phyloP scores from a whole-genome alignment of 345 rosid species.

The Populus alba region DNA sequence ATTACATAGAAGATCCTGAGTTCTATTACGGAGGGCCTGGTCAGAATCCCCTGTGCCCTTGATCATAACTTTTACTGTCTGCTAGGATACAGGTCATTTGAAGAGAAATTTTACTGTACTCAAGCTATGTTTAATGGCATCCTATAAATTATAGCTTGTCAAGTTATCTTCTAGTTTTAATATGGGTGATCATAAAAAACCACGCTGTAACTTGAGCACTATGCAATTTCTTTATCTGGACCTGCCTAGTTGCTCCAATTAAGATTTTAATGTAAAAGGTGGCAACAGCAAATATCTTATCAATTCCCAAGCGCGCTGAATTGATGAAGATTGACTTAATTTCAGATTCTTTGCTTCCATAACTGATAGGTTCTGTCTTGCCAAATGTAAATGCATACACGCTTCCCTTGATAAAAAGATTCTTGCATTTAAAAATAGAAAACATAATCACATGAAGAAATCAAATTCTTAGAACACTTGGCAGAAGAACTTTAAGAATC shows the following conservation, averaged over 20 bases:
- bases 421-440: not conserved
- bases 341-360: not conserved
- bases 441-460: not conserved
- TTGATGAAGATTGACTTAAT: too few relatives aligned
- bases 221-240: too few relatives aligned
- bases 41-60: slow-evolving; percentile 41
- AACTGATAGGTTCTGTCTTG: too few relatives aligned
- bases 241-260: not conserved
- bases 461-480: not conserved
- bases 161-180: too few relatives aligned
- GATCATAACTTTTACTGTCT: not conserved
- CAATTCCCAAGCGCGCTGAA: too few relatives aligned
- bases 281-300: too few relatives aligned
- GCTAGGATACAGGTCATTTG: not conserved
- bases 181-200: too few relatives aligned
- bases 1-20: slow-evolving; percentile 53
- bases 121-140: too few relatives aligned
- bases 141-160: too few relatives aligned
- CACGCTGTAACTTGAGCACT: too few relatives aligned
- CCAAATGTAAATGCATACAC: not conserved
- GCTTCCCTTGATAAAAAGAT: not conserved
- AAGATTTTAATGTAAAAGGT: not conserved
- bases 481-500: not conserved
- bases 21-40: slow-evolving; percentile 60
- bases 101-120: too few relatives aligned